Evolutionary conservation across 768 basidiomycete genomes (phyloP), one percentile per base, ranked within the genome.

Genomic region (Peribolospora kevripleyi): DNA sequence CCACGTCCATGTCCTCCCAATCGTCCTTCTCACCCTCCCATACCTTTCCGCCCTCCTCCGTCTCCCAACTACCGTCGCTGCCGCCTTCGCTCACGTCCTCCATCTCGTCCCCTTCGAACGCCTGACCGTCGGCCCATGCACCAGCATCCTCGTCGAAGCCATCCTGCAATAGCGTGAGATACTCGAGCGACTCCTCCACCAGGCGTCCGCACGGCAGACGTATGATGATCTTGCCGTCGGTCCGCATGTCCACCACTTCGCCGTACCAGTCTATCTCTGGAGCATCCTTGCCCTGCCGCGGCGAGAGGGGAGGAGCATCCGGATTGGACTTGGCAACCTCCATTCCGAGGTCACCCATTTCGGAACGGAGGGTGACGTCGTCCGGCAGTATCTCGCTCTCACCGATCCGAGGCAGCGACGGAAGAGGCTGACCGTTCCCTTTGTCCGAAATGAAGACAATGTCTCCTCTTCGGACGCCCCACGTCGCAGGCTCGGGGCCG

Each of bases 381-480:
- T 55, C 59, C 0, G 55, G 52, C 5, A 25, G 74, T 37, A 84
- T 77, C 80, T 87, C 86, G 37, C 85, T 65, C 67, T 88, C 84
- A 38, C 88, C 88, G 38, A 95, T 81, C 51, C 74, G 73, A 7
- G 87, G 86, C 41, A 95, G 81, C 55, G 73, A 71, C 3, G 87
- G 84, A 9, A 70, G 65, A 40, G 72, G 64, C 42, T 74, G 74
- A 7, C 84, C 83, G 64, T 90, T 93, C 10, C 77, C 78, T 59
- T 72, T 70, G 5, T 69, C 70, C 65, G 86, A 81, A 53, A 91
- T 72, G 61, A 95, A 79, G 11, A 93, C 84, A 58, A 78, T 76
- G 64, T 90, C 84, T 11, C 86, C 84, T 25, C 82, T 74, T 48
- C 78, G 76, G 37, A 90, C 80, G 37, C 88, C 90, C 52, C 83